Base-by-base conservation (phyloP, 305 asterid genomes). In the Solanum hybrid region DNA sequence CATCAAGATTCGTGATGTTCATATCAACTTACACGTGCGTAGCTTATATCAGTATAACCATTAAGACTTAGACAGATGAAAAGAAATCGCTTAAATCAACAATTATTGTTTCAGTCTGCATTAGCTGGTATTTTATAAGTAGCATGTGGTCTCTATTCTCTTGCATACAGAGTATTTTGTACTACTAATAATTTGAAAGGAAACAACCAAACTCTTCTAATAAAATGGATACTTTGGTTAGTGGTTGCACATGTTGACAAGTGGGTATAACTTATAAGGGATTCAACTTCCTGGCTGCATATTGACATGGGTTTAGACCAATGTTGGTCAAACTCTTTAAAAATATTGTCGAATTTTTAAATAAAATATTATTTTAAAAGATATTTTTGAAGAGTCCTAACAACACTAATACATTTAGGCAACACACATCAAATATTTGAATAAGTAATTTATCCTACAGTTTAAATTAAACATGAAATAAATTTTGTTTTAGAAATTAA, bases 281-380 rank as follows among this genome's bases (percentile, higher is more conserved):
- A 42, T 40, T 29, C 71, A 27, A 40, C 69, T 29, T 81, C 10
- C 26, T 26, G 86, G 86, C 37, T 36, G 26, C 86, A 42, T 12
- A 40, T 37, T 81, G 37, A 26, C 26, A 12, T 1, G 17, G 56
- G 17, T 51, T 51, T 51, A 0, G 6, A n/a, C 4, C 14, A 3
- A 66, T 1, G 2, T 66, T 8, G 31, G 0, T 24, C 10, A 5
- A 24, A 24, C 0, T 27, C 2, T 72, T 71, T 12, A 5, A 26
- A 26, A 71, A 1, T 26, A 27, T 72, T 26, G 0, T 66, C 0
- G 7, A 2, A 10, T 10, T n/a, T 9, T 66, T 60, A 60, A 19
- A 1, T 8, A 66, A 64, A 7, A 60, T 19, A 64, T 22, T 66
- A 10, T n/a, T 69, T 24, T 10, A 10, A 24, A n/a, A 10, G 15